phyloP scores from a whole-genome alignment of 805 yeast genomes.

The Wickerhamomyces canadensis region DNA sequence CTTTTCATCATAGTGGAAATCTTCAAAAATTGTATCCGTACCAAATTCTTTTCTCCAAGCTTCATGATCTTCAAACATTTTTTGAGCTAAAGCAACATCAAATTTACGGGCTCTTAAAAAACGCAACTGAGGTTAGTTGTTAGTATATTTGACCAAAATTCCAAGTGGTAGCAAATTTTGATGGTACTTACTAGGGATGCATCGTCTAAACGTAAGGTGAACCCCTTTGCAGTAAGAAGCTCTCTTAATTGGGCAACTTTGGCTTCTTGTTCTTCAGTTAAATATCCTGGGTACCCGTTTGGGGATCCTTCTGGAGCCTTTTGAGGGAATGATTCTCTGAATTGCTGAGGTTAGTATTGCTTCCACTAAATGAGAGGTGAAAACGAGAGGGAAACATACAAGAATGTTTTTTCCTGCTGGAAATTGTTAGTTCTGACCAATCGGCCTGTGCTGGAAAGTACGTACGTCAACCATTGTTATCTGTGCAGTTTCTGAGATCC shows the following conservation, averaged over 20 bases:
- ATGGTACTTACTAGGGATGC: slow-evolving; percentile 50
- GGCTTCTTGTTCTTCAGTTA: slow-evolving; percentile 62
- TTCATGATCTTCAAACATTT: slow-evolving; percentile 84
- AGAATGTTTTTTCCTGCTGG: slow-evolving; percentile 3
- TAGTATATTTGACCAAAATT: neutral
- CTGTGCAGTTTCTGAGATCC: too few relatives aligned
- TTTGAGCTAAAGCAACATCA: slow-evolving; percentile 69
- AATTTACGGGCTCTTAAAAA: slow-evolving; percentile 95
- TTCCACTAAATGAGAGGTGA: too few relatives aligned
- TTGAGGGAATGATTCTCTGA: slow-evolving; percentile 59
- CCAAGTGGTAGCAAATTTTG: neutral
- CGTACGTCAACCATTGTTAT: too few relatives aligned
- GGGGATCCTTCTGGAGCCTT: slow-evolving; percentile 52
- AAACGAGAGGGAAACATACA: slow-evolving; percentile 3
- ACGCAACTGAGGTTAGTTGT: slow-evolving; percentile 38
- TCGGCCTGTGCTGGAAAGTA: too few relatives aligned
- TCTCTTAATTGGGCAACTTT: slow-evolving; percentile 54
- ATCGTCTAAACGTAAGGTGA: slow-evolving; percentile 76
- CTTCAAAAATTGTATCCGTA: slow-evolving; percentile 77
- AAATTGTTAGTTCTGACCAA: too few relatives aligned
- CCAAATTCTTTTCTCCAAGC: slow-evolving; percentile 88
- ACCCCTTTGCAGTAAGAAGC: slow-evolving; percentile 58
- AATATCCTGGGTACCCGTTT: slow-evolving; percentile 78
- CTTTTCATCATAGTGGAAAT: slow-evolving; percentile 92
- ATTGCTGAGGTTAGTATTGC: too few relatives aligned